Base-by-base conservation (phyloP, 371 early-diverging fungal species). In the Apophysomyces sp. region DNA sequence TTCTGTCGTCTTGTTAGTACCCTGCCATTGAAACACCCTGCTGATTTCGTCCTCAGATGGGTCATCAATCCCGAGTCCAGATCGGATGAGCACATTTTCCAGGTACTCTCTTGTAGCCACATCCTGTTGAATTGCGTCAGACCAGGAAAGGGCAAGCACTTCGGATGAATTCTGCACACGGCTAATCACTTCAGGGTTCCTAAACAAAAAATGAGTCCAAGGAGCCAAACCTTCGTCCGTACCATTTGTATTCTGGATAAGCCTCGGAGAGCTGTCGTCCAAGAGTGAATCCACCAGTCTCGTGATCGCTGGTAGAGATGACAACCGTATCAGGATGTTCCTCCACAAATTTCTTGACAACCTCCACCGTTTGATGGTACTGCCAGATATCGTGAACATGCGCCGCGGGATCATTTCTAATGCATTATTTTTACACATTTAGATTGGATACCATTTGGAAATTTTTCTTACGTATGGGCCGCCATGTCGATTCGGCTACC, bases 201-300 rank as follows among this genome's bases (percentile, higher is more conserved):
- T 68, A 18, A 11, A 6, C 0, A 26, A 12, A 39, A 18, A 39
- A n/a, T 5, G 41, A 24, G 15, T 5, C 1, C 4, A 4, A 6
- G 30, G 29, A 11, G 26, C 29, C 32, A 36, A 24, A 11, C 12
- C 44, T 18, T 16, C 12, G 4, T 36, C 15, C 28, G 39, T 61
- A 73, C 92, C 92, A 92, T 58, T 71, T 62, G 66, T 93, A 93
- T 26, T 78, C 85, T 13, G 93, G 92, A 62, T 91, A 92, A 16
- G 36, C 69, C 9, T 73, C 57, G 12, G 68, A 73, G 36, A 78
- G 62, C 67, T 85, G 84, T 57, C 81, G 74, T 52, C 79, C 86
- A 8, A 83, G 61, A 6, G 84, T 74, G 16, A 85, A 67, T 5
- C 86, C 85, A 41, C 84, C 86, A 0, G 85, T 85, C 62, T 86